A percentile compares a stretch with the other conserved stretches of the same genome.
Evolutionary conservation across 352 stramenopile genomes (phyloP).

Genomic region (Plasmopara viticola): DNA sequence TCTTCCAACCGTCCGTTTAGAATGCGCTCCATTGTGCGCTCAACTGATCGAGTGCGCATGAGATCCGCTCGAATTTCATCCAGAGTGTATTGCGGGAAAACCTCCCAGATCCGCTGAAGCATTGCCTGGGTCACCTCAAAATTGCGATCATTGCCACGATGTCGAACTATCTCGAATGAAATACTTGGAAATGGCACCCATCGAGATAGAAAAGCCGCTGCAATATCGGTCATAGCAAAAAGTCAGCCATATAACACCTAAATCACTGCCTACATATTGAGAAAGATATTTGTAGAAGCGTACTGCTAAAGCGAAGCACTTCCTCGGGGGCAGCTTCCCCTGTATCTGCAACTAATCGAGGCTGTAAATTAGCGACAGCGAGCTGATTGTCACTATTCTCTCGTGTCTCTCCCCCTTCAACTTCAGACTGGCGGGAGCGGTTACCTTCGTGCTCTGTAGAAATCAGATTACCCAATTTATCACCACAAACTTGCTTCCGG

Average conservation of each 20-base stretch:
- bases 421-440: conserved; percentile 11
- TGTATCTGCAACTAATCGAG: conserved; percentile 3
- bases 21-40: conserved; percentile 71
- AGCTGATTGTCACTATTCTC: conserved; percentile 4
- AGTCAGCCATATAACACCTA: conserved; percentile 9
- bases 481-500: conserved; percentile 48
- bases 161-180: conserved; percentile 71
- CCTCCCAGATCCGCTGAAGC: conserved; percentile 64
- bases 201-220: conserved; percentile 61
- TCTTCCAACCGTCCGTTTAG: conserved; percentile 44
- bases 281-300: conserved; percentile 11
- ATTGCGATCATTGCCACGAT: conserved; percentile 22
- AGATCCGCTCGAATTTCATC: conserved; percentile 57
- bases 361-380: conserved; percentile 10
- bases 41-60: conserved; percentile 43
- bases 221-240: conserved; percentile 9
- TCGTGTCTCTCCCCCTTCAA: conserved; percentile 9
- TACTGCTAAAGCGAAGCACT: conserved; percentile 76
- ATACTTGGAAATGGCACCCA: conserved; percentile 69
- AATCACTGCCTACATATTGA: neutral
- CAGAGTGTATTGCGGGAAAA: conserved; percentile 64
- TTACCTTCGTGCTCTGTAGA: conserved; percentile 5
- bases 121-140: conserved; percentile 65
- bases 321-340: conserved; percentile 31
- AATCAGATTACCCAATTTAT: conserved; percentile 19